Percentiles rank a stretch among this genome's conserved stretches.
These are phyloP conservation scores for Fraxinus sp. DNA, from an alignment of 305 asterid genomes.

Conservation along the genomic window DNA sequence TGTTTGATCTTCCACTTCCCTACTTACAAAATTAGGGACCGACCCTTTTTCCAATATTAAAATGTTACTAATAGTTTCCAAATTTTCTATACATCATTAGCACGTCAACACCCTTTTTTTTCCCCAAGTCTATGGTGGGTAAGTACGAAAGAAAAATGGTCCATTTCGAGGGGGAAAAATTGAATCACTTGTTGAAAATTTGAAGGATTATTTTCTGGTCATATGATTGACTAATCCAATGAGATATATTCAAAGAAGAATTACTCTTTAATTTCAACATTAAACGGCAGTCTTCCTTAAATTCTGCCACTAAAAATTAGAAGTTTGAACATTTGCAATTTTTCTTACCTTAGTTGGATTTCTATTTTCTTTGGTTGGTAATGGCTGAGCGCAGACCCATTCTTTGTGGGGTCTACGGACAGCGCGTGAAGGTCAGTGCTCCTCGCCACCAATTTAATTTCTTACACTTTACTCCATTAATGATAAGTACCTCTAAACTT, in stretches of 20 bases:
- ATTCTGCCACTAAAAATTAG: constrained; percentile 36
- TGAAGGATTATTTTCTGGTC: neutral
- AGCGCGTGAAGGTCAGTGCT: constrained; percentile 48
- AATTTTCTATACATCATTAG: neutral
- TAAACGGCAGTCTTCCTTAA: constrained; percentile 30
- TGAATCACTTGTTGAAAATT: neutral
- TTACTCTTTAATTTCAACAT: constrained; percentile 5
- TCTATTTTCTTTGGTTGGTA: neutral
- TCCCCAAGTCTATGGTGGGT: neutral
- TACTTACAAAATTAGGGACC: neutral
- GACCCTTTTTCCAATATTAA: neutral
- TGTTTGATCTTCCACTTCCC: neutral
- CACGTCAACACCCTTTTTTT: neutral
- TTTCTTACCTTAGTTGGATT: neutral
- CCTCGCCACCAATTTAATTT: constrained; percentile 20
- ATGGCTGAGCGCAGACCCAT: neutral
- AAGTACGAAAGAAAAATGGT: neutral
- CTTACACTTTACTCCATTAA: constrained; percentile 17
- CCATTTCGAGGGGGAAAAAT: neutral
- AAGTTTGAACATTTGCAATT: neutral
- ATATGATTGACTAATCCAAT: neutral
- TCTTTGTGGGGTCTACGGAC: constrained; percentile 30
- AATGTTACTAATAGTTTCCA: neutral
- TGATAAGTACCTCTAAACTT: neutral
- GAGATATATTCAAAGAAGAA: neutral